phyloP scores from a whole-genome alignment of 2,329 filamentous ascomycete species.

The Botryotinia narcissicola region DNA sequence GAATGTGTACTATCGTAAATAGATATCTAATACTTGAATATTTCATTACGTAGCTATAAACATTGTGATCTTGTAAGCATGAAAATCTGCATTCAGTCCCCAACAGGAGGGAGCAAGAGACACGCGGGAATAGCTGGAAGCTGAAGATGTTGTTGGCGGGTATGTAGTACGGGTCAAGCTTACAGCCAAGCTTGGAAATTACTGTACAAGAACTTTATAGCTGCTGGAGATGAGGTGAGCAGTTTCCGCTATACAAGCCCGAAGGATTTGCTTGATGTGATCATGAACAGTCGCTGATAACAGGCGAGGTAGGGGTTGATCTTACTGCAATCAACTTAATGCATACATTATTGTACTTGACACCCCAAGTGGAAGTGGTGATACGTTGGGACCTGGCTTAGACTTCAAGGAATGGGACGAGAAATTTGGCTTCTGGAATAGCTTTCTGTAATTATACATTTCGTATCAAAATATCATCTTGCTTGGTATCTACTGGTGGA shows the following conservation, averaged over 20 bases:
- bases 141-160: not conserved
- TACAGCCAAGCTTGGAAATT: not conserved
- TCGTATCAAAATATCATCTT: not conserved
- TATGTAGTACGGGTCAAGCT: too few species aligned
- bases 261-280: constrained; percentile 2
- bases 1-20: too few species aligned
- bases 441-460: not conserved
- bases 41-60: not conserved
- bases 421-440: not conserved
- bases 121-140: not conserved
- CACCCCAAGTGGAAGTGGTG: not conserved
- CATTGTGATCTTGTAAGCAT: not conserved
- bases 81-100: not conserved
- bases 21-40: too few species aligned
- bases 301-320: constrained; percentile 1
- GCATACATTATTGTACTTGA: not conserved
- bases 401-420: not conserved
- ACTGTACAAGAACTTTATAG: too few species aligned
- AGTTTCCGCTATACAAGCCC: not conserved
- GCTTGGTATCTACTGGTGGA: not conserved
- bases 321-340: not conserved
- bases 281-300: not conserved
- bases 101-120: not conserved
- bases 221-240: not conserved
- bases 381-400: not conserved